Base-by-base conservation (phyloP, 225 moss, liverwort and hornwort species). In the Asterella californica region DNA sequence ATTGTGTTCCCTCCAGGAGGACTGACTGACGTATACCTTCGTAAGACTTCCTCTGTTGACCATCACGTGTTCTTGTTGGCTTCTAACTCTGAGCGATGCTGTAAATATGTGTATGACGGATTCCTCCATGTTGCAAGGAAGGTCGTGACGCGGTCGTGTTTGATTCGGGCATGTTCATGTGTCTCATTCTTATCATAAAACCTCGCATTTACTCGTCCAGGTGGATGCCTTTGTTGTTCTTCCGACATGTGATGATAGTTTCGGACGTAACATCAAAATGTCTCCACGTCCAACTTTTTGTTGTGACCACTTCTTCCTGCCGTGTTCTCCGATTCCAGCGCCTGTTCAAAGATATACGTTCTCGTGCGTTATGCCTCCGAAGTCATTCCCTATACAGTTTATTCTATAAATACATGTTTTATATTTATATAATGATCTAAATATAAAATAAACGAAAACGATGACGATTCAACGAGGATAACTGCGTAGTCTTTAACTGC, bases 21-120 rank as follows among this genome's bases (percentile, higher is more conserved):
- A 70, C 18, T 70, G 42, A 70, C 64, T 70, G 42, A 70, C 64
- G 70, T 72, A 72, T 1, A n/a, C 18, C 24, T 9, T 10, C 48
- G 10, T n/a, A 2, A 6, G 46, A 45, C 15, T 72, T 45, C 17
- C 11, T 24, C 5, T 72, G 72, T 72, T 72, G 72, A 72, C 48
- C 46, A 24, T 47, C 72, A 72, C 72, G 72, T 72, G 72, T 72
- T 45, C 47, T 47, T n/a, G 48, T 48, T n/a, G 8, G n/a, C 11
- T 27, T 72, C 9, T n/a, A 47, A 24, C 12, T 22, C 25, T 36
- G 0, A 36, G 14, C 30, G 17, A 12, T 17, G 7, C 18, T 45
- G 38, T 45, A 72, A 19, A 67, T 32, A 5, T 34, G 15, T n/a
- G 67, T 9, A 62, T 27, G n/a, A 42, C 42, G 42, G 42, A 42